phyloP scores from a whole-genome alignment of 2,329 filamentous ascomycete genomes.

The Cladosporium sp. region DNA sequence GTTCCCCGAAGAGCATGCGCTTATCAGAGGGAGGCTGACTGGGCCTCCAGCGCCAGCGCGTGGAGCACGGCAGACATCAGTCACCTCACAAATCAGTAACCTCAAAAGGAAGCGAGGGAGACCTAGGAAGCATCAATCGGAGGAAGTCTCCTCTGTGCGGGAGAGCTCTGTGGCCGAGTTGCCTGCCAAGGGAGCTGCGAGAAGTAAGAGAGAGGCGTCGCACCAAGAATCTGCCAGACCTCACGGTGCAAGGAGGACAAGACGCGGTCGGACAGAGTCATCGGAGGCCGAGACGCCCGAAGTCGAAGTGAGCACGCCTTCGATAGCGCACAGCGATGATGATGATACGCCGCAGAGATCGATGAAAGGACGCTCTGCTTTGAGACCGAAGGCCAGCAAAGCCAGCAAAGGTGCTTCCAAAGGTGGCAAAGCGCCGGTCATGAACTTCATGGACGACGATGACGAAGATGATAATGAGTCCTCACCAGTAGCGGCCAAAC shows the following conservation, averaged over 20 bases:
- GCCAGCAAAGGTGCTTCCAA: constrained; percentile 21
- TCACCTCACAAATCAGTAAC: constrained; percentile 8
- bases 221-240: neutral
- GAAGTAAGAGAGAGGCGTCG: neutral
- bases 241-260: neutral
- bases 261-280: constrained; percentile 10
- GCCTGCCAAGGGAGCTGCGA: constrained; percentile 7
- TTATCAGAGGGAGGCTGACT: constrained; percentile 12
- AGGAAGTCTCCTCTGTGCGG: constrained; percentile 17
- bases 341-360: constrained; percentile 13
- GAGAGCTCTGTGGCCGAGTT: neutral
- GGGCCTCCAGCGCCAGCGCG: constrained; percentile 10
- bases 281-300: constrained; percentile 11
- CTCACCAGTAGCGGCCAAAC: constrained; percentile 3
- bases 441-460: constrained; percentile 22
- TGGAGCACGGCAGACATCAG: constrained; percentile 12
- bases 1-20: constrained; percentile 27
- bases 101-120: constrained; percentile 22
- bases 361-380: constrained; percentile 28
- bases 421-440: constrained; percentile 25
- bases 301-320: constrained; percentile 13
- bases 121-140: constrained; percentile 2
- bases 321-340: constrained; percentile 19
- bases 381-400: constrained; percentile 28
- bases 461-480: constrained; percentile 11